Base-by-base conservation (phyloP, 208 protist species). In the Blastocrithidia nonstop region DNA sequence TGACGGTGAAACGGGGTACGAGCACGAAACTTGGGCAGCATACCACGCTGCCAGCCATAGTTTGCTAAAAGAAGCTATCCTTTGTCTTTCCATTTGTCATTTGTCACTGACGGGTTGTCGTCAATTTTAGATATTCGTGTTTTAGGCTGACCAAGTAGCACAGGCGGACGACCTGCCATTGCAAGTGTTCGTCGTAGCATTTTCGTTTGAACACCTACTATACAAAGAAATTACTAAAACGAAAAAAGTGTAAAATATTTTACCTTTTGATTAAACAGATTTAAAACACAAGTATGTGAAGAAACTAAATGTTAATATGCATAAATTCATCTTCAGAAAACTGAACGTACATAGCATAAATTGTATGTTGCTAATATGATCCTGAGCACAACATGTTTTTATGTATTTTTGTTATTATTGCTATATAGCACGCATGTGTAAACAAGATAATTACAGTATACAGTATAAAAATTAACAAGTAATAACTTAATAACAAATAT, bases 21-120 rank as follows among this genome's bases (percentile, higher is more conserved):
- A 1, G 79, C 79, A 17, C 72, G 73, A 25, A 88, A 93, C 40
- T 87, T 87, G 1, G 79, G 78, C 31, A 91, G 52, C 47, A 79
- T 73, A 11, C 82, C 82, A 29, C 82, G 64, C 44, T 66, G 38
- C 76, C 76, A 91, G 24, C 82, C 82, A 52, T 78, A 91, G 56
- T 91, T 72, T 1, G 74, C 77, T 71, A 91, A 82, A 6, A 91
- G 57, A 8, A 72, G 77, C 58, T 91, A n/a, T n/a, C n/a, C 76
- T 3, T 17, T 70, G 23, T 63, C 72, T 48, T 83, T 67, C 75
- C 72, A 83, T 22, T 72, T 72, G 29, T 71, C 68, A 51, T 66
- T 50, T 0, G 75, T 71, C 26, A 88, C 66, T n/a, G 55, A 55
- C n/a, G 82, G 77, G 47, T 91, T 91, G 61, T 87, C 82, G 53